Evolutionary conservation across 2,329 filamentous ascomycete species (phyloP).

Genomic region (Colletotrichum caudatum): DNA sequence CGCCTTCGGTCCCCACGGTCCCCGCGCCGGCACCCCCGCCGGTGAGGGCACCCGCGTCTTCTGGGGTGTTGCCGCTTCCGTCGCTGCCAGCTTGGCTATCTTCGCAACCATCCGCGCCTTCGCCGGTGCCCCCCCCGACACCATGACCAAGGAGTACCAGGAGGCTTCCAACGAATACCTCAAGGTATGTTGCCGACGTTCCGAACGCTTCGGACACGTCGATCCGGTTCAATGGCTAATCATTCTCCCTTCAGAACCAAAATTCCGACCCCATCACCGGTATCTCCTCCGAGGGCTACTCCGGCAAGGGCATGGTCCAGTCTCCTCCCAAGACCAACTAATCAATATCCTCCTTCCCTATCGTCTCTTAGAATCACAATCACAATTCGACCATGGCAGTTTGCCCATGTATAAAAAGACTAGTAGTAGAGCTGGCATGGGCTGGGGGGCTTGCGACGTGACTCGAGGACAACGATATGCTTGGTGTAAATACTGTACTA

Average conservation of each 20-base stretch:
- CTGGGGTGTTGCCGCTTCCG: constrained; percentile 76
- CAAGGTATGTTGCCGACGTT: constrained; percentile 67
- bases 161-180: constrained; percentile 95
- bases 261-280: constrained; percentile 89
- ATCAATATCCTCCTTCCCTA: constrained; percentile 44
- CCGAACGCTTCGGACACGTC: background rate
- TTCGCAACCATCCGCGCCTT: constrained; percentile 80
- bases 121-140: constrained; percentile 79
- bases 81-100: constrained; percentile 74
- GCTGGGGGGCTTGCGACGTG: constrained; percentile 49
- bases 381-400: constrained; percentile 39
- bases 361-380: constrained; percentile 42
- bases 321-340: constrained; percentile 67
- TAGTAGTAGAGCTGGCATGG: constrained; percentile 47
- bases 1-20: constrained; percentile 95
- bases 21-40: constrained; percentile 84
- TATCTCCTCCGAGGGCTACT: constrained; percentile 82
- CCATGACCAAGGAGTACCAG: constrained; percentile 98
- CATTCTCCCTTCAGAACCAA: constrained; percentile 70
- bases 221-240: constrained; percentile 19
- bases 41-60: constrained; percentile 86
- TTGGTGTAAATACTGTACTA: constrained; percentile 60
- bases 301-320: constrained; percentile 83
- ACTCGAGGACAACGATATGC: constrained; percentile 45
- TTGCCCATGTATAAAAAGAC: constrained; percentile 53